phyloP scores from a whole-genome alignment of 768 basidiomycete genomes.

The Clathrus columnatus region DNA sequence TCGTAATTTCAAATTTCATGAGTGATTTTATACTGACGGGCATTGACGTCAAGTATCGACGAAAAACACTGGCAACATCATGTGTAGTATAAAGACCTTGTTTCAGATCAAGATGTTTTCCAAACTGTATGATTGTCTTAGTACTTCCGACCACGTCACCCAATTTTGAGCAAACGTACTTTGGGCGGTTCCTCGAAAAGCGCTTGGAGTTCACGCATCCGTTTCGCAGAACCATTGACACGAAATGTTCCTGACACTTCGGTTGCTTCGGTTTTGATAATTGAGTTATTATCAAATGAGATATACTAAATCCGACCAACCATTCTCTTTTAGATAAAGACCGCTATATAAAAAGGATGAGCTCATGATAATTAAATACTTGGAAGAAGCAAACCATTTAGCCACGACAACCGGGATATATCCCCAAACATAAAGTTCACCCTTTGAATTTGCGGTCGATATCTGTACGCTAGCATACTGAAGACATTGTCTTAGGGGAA shows the following conservation, averaged over 20 bases:
- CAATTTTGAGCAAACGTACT: constrained; percentile 33
- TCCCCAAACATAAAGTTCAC: constrained; percentile 85
- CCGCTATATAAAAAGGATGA: constrained; percentile 43
- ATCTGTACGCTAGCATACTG: constrained; percentile 89
- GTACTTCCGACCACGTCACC: background rate
- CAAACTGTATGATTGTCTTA: constrained; percentile 49
- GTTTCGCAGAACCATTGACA: constrained; percentile 88
- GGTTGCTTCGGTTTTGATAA: constrained; percentile 49
- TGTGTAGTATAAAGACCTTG: constrained; percentile 82
- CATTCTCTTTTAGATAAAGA: constrained; percentile 88
- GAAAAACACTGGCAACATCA: constrained; percentile 94
- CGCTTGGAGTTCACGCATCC: constrained; percentile 92
- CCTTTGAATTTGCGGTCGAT: constrained; percentile 75
- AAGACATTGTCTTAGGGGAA: constrained; percentile 74
- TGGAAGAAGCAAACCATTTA: constrained; percentile 62
- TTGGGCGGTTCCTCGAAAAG: constrained; percentile 83
- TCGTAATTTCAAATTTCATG: constrained; percentile 1
- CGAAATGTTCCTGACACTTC: constrained; percentile 92
- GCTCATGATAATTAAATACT: background rate
- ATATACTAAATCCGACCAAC: constrained; percentile 31
- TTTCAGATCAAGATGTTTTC: constrained; percentile 89
- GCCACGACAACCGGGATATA: constrained; percentile 96
- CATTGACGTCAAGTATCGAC: constrained; percentile 93
- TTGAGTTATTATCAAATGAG: background rate
- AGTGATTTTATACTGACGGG: constrained; percentile 67